phyloP scores from a whole-genome alignment of 352 stramenopile genomes.

The Phytophthora capsici region DNA sequence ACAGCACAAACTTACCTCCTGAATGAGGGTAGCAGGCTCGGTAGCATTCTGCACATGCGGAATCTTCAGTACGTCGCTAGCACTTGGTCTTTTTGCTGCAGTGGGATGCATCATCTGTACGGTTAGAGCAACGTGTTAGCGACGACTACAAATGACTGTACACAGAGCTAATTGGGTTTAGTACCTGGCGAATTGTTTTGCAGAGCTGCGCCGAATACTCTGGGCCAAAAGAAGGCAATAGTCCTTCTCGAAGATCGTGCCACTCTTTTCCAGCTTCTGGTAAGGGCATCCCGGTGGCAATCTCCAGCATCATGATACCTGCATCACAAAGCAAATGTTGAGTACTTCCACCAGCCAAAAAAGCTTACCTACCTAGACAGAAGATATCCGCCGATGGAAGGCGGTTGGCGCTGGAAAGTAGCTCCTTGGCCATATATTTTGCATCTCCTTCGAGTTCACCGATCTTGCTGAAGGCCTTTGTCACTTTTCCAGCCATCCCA shows the following conservation, averaged over 20 bases:
- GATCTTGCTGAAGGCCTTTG: conserved; percentile 21
- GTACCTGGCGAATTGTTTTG: conserved; percentile 53
- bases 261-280: conserved; percentile 64
- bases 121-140: conserved; percentile 2
- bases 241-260: conserved; percentile 67
- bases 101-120: conserved; percentile 72
- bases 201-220: conserved; percentile 58
- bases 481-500: conserved; percentile 83
- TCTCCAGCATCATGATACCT: conserved; percentile 78
- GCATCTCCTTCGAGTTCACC: conserved; percentile 94
- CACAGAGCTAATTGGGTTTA: neutral
- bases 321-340: neutral
- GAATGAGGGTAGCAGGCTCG: conserved; percentile 25
- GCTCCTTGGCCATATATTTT: conserved; percentile 91
- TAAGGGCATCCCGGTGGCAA: conserved; percentile 47
- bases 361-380: conserved; percentile 82
- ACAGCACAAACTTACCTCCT: conserved; percentile 30
- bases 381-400: conserved; percentile 94
- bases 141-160: neutral
- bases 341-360: neutral
- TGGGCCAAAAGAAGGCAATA: conserved; percentile 47
- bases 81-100: conserved; percentile 48
- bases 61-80: conserved; percentile 42
- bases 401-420: conserved; percentile 74
- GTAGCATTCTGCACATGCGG: conserved; percentile 24